Evolutionary conservation across 1,284 basidiomycete species (phyloP).

Genomic region (Puccinia novopanici): DNA sequence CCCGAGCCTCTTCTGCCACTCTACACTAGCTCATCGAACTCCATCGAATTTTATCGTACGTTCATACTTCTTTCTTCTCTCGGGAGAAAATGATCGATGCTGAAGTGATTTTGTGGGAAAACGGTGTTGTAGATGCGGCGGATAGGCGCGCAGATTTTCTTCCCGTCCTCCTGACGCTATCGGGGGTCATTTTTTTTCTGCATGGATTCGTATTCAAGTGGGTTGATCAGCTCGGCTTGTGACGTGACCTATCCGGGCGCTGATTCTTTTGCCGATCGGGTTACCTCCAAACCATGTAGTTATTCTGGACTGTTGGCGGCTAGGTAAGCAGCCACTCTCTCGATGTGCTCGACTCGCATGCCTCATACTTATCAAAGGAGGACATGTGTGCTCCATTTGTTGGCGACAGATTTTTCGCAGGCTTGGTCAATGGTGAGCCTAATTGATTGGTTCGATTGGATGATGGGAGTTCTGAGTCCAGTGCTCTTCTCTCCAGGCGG

Average conservation of each 20-base stretch:
- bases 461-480: no score
- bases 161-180: neutral
- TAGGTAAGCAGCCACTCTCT: neutral
- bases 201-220: neutral
- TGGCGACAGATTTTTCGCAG: conserved; percentile 5
- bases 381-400: no score
- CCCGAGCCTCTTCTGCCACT: no score
- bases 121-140: neutral
- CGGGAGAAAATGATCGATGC: neutral
- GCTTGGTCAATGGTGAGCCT: conserved; percentile 19
- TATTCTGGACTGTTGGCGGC: neutral
- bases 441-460: neutral
- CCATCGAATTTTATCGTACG: conserved; percentile 14
- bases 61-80: neutral
- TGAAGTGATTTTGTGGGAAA: neutral
- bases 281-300: neutral
- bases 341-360: neutral
- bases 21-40: conserved; percentile 7
- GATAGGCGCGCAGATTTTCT: neutral
- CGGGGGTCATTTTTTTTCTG: neutral
- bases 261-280: neutral
- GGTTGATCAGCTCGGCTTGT: neutral
- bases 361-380: neutral
- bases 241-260: no score
- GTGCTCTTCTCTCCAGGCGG: conserved; percentile 15